Percentiles rank a stretch among this genome's conserved stretches.
Evolutionary conservation across 306 rosid species (phyloP).

Genomic region (Clitoria ternatea): DNA sequence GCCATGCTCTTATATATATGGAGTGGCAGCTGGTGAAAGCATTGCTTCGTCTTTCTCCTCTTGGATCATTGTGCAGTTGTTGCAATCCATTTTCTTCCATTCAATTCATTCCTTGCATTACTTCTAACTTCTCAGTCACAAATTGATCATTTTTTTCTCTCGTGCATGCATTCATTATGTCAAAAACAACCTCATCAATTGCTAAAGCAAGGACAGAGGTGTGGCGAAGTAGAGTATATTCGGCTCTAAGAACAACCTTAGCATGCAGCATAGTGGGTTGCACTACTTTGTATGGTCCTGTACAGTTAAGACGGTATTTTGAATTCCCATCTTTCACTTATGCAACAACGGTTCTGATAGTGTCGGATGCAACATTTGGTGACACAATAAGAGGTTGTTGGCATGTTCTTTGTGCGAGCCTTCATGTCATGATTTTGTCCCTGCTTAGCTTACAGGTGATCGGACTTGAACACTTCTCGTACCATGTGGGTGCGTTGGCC

Average conservation of each 20-base stretch:
- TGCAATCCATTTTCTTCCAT: no score
- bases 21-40: no score
- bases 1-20: no score
- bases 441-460: slow-evolving; percentile 42
- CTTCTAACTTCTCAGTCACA: no score
- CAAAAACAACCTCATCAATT: slow-evolving; percentile 24
- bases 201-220: slow-evolving; percentile 7
- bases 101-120: no score
- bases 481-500: slow-evolving; percentile 27
- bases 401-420: slow-evolving; percentile 46
- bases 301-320: slow-evolving; percentile 28
- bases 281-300: slow-evolving; percentile 51
- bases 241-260: slow-evolving; percentile 53
- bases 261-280: slow-evolving; percentile 66
- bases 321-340: slow-evolving; percentile 60
- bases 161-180: slow-evolving; percentile 20
- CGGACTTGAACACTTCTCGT: slow-evolving; percentile 37
- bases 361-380: slow-evolving; percentile 63
- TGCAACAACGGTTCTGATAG: slow-evolving; percentile 51
- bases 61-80: no score
- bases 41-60: no score
- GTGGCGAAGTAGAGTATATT: slow-evolving; percentile 42
- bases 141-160: no score
- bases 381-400: slow-evolving; percentile 60
- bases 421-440: slow-evolving; percentile 34